Evolutionary conservation across 2,329 filamentous ascomycete genomes (phyloP).

Genomic region (Bertia moriformis): DNA sequence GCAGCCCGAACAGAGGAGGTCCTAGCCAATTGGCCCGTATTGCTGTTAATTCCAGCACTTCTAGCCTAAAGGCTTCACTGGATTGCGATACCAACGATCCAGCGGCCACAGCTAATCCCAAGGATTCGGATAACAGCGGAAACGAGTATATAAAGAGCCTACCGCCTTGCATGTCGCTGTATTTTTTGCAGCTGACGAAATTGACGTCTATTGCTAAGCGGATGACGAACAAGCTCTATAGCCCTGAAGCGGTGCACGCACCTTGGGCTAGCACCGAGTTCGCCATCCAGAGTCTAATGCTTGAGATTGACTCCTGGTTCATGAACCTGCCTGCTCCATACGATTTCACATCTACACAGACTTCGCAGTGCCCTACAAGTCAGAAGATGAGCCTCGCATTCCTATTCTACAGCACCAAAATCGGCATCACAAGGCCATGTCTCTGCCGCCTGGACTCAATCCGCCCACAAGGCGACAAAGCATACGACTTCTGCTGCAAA

Average conservation of each 20-base stretch:
- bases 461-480: background rate
- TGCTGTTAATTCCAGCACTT: background rate
- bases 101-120: background rate
- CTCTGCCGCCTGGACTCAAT: background rate
- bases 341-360: conserved; percentile 1
- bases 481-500: background rate
- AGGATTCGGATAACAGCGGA: background rate
- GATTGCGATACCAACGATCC: background rate
- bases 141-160: background rate
- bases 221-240: background rate
- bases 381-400: background rate
- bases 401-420: conserved; percentile 1
- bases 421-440: background rate
- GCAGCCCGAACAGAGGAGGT: background rate
- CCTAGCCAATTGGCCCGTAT: background rate
- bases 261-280: background rate
- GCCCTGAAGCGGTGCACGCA: background rate
- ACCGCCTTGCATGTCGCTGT: background rate
- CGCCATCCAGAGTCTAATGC: background rate
- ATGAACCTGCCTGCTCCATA: background rate
- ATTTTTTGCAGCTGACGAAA: background rate
- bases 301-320: conserved; percentile 1
- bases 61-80: background rate
- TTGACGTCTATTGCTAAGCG: background rate
- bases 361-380: background rate